Conservation (phyloP, 169 alveolate genomes). For the Babesia ovis region DNA sequence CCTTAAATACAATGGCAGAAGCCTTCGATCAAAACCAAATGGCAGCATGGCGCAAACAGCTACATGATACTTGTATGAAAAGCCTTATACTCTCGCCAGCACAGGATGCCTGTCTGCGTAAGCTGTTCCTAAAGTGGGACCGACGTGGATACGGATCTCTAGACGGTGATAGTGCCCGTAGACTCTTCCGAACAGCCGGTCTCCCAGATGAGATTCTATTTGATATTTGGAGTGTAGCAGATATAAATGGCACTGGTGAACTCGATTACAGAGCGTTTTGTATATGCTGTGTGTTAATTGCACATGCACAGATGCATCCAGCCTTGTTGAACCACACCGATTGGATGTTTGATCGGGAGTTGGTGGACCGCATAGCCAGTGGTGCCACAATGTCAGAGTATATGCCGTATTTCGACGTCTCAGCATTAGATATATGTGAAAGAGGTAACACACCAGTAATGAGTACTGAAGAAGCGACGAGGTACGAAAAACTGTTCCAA, state of each 20-base stretch:
- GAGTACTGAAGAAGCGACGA: conserved; percentile 19
- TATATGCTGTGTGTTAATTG: conserved; percentile 55
- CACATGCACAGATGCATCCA: conserved; percentile 25
- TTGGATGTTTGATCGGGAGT: conserved; percentile 9
- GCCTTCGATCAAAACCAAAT: neutral
- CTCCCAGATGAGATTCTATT: conserved; percentile 36
- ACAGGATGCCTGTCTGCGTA: conserved; percentile 22
- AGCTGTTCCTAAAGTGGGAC: conserved; percentile 52
- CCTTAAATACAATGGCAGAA: conserved; percentile 3
- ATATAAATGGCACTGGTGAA: conserved; percentile 41
- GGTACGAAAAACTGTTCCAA: conserved; percentile 38
- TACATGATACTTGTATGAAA: conserved; percentile 15
- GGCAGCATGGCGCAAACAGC: neutral
- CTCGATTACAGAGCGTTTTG: conserved; percentile 56
- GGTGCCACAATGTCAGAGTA: neutral
- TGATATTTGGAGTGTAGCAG: conserved; percentile 61
- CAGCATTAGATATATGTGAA: conserved; percentile 4
- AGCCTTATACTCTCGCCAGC: conserved; percentile 1
- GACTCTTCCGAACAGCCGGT: conserved; percentile 51
- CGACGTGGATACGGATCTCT: conserved; percentile 49
- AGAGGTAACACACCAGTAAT: conserved; percentile 6
- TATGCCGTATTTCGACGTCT: conserved; percentile 5
- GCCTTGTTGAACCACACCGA: neutral
- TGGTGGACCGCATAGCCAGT: conserved; percentile 3
- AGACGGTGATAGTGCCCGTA: conserved; percentile 44